Conservation (phyloP, 768 basidiomycete genomes). For the Auricularia sp. region DNA sequence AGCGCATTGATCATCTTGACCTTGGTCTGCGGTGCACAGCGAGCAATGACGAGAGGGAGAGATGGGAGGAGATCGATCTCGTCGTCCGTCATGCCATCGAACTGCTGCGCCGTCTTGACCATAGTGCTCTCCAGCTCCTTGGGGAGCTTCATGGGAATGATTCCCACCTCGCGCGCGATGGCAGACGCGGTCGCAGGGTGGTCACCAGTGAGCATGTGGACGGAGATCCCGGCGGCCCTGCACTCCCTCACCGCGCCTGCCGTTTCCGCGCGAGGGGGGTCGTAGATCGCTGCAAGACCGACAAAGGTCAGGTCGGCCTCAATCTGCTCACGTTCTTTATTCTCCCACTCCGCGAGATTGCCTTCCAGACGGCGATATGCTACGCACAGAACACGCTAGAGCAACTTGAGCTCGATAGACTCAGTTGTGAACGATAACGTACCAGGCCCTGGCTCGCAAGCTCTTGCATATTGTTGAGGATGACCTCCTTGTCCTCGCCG, state of each 20-base stretch:
- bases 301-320: constrained; percentile 40
- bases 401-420: background rate
- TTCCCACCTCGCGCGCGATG: constrained; percentile 41
- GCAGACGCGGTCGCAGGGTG: constrained; percentile 43
- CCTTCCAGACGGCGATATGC: constrained; percentile 14
- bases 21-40: constrained; percentile 47
- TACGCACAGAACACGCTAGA: constrained; percentile 22
- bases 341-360: constrained; percentile 13
- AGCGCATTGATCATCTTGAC: constrained; percentile 50
- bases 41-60: constrained; percentile 49
- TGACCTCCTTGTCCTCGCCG: constrained; percentile 15
- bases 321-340: constrained; percentile 32
- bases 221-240: constrained; percentile 42
- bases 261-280: constrained; percentile 47
- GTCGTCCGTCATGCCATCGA: constrained; percentile 43
- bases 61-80: constrained; percentile 38
- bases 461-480: constrained; percentile 20
- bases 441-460: constrained; percentile 30
- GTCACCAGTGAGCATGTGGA: constrained; percentile 43
- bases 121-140: constrained; percentile 15
- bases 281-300: constrained; percentile 47
- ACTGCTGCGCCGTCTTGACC: constrained; percentile 36
- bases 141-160: constrained; percentile 19
- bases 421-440: constrained; percentile 14
- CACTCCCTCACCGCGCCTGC: constrained; percentile 41